phyloP scores from a whole-genome alignment of 257 asterid species.

The Primulina eburnea region DNA sequence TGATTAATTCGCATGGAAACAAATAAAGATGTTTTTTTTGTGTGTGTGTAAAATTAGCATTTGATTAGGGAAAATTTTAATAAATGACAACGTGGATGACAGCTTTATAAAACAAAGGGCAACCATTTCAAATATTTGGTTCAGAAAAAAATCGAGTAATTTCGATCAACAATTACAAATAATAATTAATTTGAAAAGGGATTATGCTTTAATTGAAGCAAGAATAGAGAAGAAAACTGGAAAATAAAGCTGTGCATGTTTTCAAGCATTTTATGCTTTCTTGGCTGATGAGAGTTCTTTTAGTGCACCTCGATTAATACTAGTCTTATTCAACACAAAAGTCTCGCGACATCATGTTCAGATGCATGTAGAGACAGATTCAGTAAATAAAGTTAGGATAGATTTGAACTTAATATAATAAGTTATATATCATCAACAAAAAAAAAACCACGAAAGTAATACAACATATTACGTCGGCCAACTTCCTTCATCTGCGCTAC shows the following conservation, averaged over 20 bases:
- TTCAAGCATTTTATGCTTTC: not conserved
- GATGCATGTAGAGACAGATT: no score
- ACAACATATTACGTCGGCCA: not conserved
- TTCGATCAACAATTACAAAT: no score
- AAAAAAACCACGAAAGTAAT: no score
- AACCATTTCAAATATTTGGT: no score
- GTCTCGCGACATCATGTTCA: not conserved
- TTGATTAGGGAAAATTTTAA: not conserved
- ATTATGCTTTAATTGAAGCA: not conserved
- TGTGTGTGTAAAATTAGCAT: not conserved
- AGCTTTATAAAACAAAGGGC: not conserved
- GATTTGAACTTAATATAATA: no score
- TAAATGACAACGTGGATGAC: not conserved
- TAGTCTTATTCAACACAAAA: not conserved
- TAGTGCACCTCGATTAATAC: not conserved
- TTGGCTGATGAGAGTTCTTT: not conserved
- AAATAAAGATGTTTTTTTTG: no score
- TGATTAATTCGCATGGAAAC: not conserved
- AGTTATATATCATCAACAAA: no score
- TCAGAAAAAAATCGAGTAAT: no score
- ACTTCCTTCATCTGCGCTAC: constrained; percentile 37
- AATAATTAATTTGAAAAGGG: not conserved
- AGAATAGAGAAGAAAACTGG: not conserved
- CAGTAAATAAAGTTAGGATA: no score
- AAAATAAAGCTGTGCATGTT: not conserved